Conservation (phyloP, 176 grass and related monocot species). For the Oropetium thomaeum region DNA sequence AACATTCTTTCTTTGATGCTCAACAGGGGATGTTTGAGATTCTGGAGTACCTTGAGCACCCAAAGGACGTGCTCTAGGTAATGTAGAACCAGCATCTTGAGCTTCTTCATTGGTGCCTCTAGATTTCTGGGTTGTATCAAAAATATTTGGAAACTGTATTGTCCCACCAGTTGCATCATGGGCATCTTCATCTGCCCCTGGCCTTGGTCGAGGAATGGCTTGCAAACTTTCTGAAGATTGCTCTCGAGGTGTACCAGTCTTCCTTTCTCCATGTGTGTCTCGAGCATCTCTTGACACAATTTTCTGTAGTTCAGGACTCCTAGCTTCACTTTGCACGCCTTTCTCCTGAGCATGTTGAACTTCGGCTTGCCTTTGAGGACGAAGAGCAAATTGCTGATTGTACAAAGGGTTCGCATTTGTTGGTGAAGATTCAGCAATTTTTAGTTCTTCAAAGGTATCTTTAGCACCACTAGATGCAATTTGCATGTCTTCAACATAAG, state of each 20-base stretch:
- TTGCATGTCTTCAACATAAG: neutral
- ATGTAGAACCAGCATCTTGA: neutral
- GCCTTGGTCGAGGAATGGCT: conserved; percentile 17
- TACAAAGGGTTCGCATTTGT: neutral
- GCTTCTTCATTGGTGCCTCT: conserved; percentile 18
- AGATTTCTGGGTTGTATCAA: conserved; percentile 12
- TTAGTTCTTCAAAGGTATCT: conserved; percentile 26
- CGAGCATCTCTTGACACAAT: neutral
- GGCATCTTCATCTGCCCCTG: conserved; percentile 9
- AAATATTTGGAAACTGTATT: neutral
- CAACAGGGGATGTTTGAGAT: neutral
- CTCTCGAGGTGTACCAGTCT: neutral
- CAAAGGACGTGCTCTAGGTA: neutral
- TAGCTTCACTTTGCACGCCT: conserved; percentile 18
- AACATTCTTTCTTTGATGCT: neutral
- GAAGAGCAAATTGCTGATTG: neutral
- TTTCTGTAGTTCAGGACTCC: conserved; percentile 12
- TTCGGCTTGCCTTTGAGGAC: conserved; percentile 22
- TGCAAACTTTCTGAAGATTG: neutral
- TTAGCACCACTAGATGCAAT: neutral
- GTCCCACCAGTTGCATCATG: conserved; percentile 5
- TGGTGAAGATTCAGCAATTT: conserved; percentile 25
- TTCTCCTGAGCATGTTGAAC: conserved; percentile 13
- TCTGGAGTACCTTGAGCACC: conserved; percentile 16
- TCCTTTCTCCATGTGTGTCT: conserved; percentile 21